phyloP scores from a whole-genome alignment of 441 rosid species.

The Biscutella laevigata region DNA sequence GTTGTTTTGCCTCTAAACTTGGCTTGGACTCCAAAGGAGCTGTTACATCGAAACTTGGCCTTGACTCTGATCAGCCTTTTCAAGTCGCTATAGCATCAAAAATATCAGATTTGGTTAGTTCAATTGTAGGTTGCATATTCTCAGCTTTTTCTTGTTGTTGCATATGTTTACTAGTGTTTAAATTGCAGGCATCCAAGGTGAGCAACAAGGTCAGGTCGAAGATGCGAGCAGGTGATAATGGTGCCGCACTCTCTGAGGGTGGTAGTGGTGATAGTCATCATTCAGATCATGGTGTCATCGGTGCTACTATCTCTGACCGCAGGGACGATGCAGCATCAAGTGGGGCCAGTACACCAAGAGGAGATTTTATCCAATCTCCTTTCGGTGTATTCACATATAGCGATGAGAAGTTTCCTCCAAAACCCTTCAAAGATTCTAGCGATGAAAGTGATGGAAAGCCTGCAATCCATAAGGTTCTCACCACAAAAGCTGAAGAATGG shows the following conservation, averaged over 20 bases:
- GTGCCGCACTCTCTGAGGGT: slow-evolving; percentile 45
- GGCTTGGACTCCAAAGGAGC: slow-evolving; percentile 23
- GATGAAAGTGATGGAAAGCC: slow-evolving; percentile 74
- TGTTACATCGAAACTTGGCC: slow-evolving; percentile 52
- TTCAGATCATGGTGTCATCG: slow-evolving; percentile 53
- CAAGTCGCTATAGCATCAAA: slow-evolving; percentile 77
- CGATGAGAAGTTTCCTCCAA: slow-evolving; percentile 43
- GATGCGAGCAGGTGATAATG: slow-evolving; percentile 50
- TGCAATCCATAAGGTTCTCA: slow-evolving; percentile 51
- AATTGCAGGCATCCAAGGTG: slow-evolving; percentile 66
- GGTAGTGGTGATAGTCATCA: slow-evolving; percentile 64
- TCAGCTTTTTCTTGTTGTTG: slow-evolving; percentile 10
- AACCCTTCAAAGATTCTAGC: slow-evolving; percentile 47
- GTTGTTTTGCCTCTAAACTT: slow-evolving; percentile 35
- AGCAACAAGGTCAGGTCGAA: slow-evolving; percentile 77
- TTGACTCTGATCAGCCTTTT: slow-evolving; percentile 83
- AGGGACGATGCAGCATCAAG: slow-evolving; percentile 78
- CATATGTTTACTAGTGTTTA: slow-evolving; percentile 25
- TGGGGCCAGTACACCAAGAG: slow-evolving; percentile 89
- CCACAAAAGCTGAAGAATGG: slow-evolving; percentile 80
- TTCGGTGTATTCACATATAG: slow-evolving; percentile 48
- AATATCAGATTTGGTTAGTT: slow-evolving; percentile 81
- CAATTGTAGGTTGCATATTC: slow-evolving; percentile 14
- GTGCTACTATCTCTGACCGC: slow-evolving; percentile 42
- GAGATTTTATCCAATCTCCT: slow-evolving; percentile 45